phyloP scores from a whole-genome alignment of 371 early-diverging fungal genomes.

The Mortierella sp. region DNA sequence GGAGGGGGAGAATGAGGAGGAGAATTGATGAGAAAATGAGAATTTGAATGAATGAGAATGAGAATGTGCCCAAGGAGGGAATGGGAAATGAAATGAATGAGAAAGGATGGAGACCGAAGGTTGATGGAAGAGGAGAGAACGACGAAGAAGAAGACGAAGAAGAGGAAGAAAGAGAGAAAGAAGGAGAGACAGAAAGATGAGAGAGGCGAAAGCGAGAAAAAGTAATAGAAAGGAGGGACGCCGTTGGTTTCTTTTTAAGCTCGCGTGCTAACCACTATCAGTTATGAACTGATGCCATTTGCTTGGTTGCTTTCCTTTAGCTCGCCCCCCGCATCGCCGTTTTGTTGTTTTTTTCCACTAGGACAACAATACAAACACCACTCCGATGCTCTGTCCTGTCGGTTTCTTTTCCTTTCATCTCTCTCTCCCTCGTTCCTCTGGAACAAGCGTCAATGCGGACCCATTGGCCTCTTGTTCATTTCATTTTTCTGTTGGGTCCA shows the following conservation, averaged over 20 bases:
- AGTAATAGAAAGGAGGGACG: neutral
- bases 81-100: neutral
- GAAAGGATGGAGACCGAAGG: neutral
- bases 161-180: neutral
- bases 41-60: neutral
- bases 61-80: neutral
- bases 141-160: neutral
- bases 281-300: neutral
- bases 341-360: neutral
- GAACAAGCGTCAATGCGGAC: constrained; percentile 10
- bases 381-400: neutral
- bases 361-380: neutral
- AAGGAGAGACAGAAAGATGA: neutral
- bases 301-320: no score
- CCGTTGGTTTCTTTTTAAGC: neutral
- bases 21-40: neutral
- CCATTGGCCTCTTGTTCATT: neutral
- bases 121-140: constrained; percentile 3
- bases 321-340: neutral
- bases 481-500: neutral
- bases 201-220: neutral
- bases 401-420: neutral
- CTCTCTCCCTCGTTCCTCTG: neutral
- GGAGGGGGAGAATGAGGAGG: neutral
- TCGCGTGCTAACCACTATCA: neutral